Base-by-base conservation (phyloP, 257 asterid genomes). In the Solanum pimpinellifolium region DNA sequence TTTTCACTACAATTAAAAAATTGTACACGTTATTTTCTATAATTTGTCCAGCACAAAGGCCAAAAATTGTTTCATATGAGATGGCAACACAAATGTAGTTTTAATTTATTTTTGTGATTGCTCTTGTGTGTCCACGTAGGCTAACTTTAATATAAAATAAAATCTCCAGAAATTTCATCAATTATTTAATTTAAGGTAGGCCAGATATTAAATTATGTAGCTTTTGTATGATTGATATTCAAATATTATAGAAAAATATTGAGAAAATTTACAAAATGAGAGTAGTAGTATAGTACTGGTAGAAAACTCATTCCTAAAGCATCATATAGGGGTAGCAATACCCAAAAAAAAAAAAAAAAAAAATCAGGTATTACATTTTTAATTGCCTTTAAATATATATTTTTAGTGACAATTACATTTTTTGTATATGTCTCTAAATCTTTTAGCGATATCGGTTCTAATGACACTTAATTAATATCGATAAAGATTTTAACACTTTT, bases 81-180 rank as follows among this genome's bases (percentile, higher is more conserved):
- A 81, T 23, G 69, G 20, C 46, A 81, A 49, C 8, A 20, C 4
- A 56, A 35, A 47, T 80, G 27, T 81, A 29, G 18, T 37, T 81
- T 81, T 49, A 9, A 27, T 46, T 69, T 78, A 77, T 44, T 8
- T 29, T 81, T 81, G 7, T 49, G 85, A 81, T 29, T 29, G 69
- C 44, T 49, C 46, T 29, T 13, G 4, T 76, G 21, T 18, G 46
- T 29, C 69, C 85, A 80, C 44, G 20, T 80, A 16, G 18, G 4
- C 20, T 47, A 80, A 80, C n/a, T 78, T 80, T 31, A 80, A 2
- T 80, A 80, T 80, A 47, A 47, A 80, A 80, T 80, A 9, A 80
- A 10, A 81, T 18, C 18, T 29, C 10, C 21, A 29, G 4, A 80
- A 80, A 46, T 29, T 29, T 81, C 52, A 74, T 46, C 69, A 81